These are phyloP conservation scores for Cladophialophora immunda DNA, from an alignment of 2,329 filamentous ascomycete genomes.

Conservation along the genomic window DNA sequence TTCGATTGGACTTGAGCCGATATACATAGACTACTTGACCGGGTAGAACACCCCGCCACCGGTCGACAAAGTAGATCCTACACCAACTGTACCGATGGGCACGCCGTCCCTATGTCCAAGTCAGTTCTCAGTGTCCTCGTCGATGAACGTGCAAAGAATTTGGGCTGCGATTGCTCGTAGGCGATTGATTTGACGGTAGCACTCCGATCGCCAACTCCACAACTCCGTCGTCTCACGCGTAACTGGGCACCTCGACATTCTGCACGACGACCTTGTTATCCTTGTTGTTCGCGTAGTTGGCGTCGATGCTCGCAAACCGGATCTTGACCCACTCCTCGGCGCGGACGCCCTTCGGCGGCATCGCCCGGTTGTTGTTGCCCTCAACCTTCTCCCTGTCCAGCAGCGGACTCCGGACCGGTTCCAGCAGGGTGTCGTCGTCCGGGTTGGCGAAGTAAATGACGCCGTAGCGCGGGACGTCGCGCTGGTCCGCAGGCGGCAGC, in stretches of 20 bases:
- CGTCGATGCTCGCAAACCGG: conserved; percentile 13
- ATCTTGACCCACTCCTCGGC: conserved; percentile 12
- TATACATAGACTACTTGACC: too few relatives aligned
- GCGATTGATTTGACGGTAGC: too few relatives aligned
- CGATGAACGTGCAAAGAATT: too few relatives aligned
- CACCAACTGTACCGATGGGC: too few relatives aligned
- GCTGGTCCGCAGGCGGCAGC: conserved; percentile 58
- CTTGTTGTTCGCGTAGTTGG: conserved; percentile 16
- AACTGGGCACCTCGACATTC: conserved; percentile 13
- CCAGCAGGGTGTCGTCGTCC: conserved; percentile 44
- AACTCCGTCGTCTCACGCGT: conserved; percentile 43
- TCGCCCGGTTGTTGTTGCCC: conserved; percentile 9
- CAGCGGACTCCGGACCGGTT: conserved; percentile 44
- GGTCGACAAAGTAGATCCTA: too few relatives aligned
- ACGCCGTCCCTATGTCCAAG: too few relatives aligned
- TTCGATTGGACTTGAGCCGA: too few relatives aligned
- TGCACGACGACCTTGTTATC: conserved; percentile 17
- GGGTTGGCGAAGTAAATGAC: conserved; percentile 58
- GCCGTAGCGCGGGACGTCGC: conserved; percentile 52
- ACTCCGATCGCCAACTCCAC: not conserved
- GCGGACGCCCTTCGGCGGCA: not conserved
- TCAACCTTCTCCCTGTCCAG: conserved; percentile 43
- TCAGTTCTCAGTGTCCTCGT: too few relatives aligned
- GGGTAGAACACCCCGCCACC: too few relatives aligned
- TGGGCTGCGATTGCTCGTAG: too few relatives aligned